Percentiles rank a stretch among this genome's conserved stretches.
phyloP scores from a whole-genome alignment of 805 yeast species.

The Hanseniaspora occidentalis region DNA sequence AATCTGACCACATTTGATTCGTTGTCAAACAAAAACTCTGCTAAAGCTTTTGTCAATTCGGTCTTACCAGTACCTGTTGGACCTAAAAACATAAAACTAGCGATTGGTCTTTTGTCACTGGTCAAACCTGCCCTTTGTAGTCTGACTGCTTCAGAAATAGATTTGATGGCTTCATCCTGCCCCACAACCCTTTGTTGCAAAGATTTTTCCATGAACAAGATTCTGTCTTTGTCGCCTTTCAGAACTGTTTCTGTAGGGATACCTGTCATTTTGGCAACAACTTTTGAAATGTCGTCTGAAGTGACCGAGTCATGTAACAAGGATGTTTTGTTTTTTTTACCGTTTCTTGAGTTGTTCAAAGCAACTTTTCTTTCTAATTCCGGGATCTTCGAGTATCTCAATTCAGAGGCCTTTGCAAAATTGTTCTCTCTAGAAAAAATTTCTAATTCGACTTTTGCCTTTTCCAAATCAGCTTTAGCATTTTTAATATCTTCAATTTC shows the following conservation, averaged over 20 bases:
- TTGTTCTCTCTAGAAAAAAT: conserved; percentile 74
- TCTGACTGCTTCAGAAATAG: conserved; percentile 89
- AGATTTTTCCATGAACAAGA: conserved; percentile 75
- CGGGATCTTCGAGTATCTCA: conserved; percentile 83
- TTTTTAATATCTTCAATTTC: conserved; percentile 67
- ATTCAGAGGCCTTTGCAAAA: conserved; percentile 77
- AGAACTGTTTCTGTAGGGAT: conserved; percentile 83
- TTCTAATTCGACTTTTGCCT: conserved; percentile 73
- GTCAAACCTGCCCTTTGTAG: conserved; percentile 95
- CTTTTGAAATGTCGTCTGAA: conserved; percentile 86
- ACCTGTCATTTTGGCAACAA: conserved; percentile 89
- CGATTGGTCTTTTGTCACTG: conserved; percentile 88
- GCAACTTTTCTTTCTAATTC: conserved; percentile 53
- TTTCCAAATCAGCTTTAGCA: conserved; percentile 74
- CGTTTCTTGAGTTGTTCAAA: conserved; percentile 16
- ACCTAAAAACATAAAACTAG: conserved; percentile 91
- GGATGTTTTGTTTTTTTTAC: conserved; percentile 24
- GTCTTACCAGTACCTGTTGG: conserved; percentile 99
- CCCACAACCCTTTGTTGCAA: conserved; percentile 76
- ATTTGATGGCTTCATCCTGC: conserved; percentile 86
- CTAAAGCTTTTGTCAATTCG: conserved; percentile 83
- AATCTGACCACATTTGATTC: conserved; percentile 78
- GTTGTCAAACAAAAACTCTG: conserved; percentile 85
- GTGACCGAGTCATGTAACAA: conserved; percentile 76
- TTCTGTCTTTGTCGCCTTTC: conserved; percentile 89